Evolutionary conservation across 2,329 filamentous ascomycete genomes (phyloP).

Genomic region (Pezicula rhizophila): DNA sequence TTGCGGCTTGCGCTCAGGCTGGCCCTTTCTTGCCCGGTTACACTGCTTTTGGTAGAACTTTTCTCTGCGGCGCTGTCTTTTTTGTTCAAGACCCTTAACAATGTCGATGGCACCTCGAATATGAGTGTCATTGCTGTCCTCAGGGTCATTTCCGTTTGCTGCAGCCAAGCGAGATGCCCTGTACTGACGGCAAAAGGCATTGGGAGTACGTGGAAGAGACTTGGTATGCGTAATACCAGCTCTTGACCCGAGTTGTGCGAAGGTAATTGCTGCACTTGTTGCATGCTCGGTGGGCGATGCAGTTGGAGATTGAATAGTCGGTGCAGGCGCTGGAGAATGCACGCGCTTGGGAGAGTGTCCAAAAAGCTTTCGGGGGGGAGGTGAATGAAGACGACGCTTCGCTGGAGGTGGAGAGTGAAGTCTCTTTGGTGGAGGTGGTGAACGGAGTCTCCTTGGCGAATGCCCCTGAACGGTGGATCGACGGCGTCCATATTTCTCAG

Average conservation of each 20-base stretch:
- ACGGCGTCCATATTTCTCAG: conserved; percentile 42
- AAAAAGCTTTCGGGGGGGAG: conserved; percentile 32
- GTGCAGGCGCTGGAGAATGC: conserved; percentile 64
- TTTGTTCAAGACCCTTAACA: conserved; percentile 91
- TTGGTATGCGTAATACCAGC: conserved; percentile 72
- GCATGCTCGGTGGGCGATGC: conserved; percentile 35
- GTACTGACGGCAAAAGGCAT: conserved; percentile 53
- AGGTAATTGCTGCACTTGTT: conserved; percentile 33
- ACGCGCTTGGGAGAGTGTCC: conserved; percentile 39
- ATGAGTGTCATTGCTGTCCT: conserved; percentile 48
- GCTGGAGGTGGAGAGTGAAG: conserved; percentile 32
- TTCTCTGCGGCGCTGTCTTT: conserved; percentile 86
- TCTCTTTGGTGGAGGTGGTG: conserved; percentile 33
- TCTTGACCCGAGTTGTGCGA: conserved; percentile 46
- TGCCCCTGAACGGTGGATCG: conserved; percentile 47
- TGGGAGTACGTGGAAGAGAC: conserved; percentile 75
- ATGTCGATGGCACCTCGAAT: conserved; percentile 95
- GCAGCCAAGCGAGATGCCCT: conserved; percentile 37
- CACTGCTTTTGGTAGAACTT: conserved; percentile 89
- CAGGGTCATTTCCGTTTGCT: conserved; percentile 31
- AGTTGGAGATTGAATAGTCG: conserved; percentile 41
- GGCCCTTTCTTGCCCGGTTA: conserved; percentile 67
- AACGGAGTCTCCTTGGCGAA: conserved; percentile 59
- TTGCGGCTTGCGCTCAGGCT: conserved; percentile 57
- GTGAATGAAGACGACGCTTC: conserved; percentile 28